Evolutionary conservation across 2,329 filamentous ascomycete genomes (phyloP), one percentile per base, ranked within the genome.

Genomic region (Juglanconis sp.): DNA sequence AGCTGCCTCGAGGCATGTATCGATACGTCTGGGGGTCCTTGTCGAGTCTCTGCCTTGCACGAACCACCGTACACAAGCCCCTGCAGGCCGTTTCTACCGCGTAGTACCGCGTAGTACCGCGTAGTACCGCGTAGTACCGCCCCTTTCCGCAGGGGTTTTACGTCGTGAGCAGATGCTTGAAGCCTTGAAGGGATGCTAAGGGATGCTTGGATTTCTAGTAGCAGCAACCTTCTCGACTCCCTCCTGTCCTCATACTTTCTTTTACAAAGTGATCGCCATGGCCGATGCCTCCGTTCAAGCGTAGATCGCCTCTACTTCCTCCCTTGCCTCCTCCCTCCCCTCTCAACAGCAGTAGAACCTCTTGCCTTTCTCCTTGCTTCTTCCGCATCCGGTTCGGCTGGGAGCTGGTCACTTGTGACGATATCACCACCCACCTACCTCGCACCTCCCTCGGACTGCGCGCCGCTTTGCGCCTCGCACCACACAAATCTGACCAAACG

Each of bases 11-110:
- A 34, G 48, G 1, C 10, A 40, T 53, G 52, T 53, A 53, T 46
- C 52, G 52, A 46, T 53, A 53, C 52, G 38, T 46, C 52, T 53
- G 52, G 38, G 15, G 17, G 44, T 10, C 52, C 52, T 30, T 53
- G 52, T 38, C 13, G 38, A 44, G 7, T 8, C 30, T 11, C 3
- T 52, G 35, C 50, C 35, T 36, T 34, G 36, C 50, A 40, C 9
- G 32, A 51, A 53, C 50, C 24, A 38, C 36, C 36, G 36, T 38
- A 38, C 36, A 35, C 34, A n/a, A 51, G 15, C 49, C 15, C 34
- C 49, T 51, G 49, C 32, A 51, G 32, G 15, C n/a, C 49, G 49
- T 51, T 13, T 7, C 49, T 13, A 24, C 24, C 36, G 36, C 36
- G 36, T 13, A 40, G 36, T 13, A 40, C 36, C 13, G 36, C 36